Conservation (phyloP, 2,329 filamentous ascomycete genomes). For the Penicillium sp. region DNA sequence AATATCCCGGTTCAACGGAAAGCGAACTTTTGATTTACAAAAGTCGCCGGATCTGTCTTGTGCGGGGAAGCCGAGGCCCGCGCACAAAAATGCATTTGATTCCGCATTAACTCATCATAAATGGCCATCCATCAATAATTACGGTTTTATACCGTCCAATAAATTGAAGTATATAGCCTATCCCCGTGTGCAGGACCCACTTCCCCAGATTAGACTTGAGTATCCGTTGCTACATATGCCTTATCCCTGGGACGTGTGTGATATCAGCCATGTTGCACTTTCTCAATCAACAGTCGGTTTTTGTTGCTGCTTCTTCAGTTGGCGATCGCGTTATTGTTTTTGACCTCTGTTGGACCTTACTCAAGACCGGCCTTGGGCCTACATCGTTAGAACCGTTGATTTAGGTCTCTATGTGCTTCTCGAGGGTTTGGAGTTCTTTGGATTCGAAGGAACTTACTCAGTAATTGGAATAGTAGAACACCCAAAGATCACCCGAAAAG, state of each 20-base stretch:
- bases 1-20: neutral
- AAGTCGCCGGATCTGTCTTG: neutral
- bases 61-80: slow-evolving; percentile 30
- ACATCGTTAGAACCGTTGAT: neutral
- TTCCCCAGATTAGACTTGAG: neutral
- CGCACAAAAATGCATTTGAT: slow-evolving; percentile 8
- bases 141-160: neutral
- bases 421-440: no score
- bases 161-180: neutral
- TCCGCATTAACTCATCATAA: neutral
- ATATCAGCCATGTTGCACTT: neutral
- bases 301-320: neutral
- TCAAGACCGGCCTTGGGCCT: neutral
- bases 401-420: no score
- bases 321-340: neutral
- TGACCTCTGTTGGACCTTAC: neutral
- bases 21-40: neutral
- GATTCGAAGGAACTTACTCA: no score
- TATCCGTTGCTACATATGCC: neutral
- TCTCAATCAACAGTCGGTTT: neutral
- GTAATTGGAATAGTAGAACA: no score
- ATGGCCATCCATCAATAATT: neutral
- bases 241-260: neutral
- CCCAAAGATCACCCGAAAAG: no score
- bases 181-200: neutral